Base-by-base conservation (phyloP, 495 filamentous ascomycete genomes). In the Bombardia bombarda region DNA sequence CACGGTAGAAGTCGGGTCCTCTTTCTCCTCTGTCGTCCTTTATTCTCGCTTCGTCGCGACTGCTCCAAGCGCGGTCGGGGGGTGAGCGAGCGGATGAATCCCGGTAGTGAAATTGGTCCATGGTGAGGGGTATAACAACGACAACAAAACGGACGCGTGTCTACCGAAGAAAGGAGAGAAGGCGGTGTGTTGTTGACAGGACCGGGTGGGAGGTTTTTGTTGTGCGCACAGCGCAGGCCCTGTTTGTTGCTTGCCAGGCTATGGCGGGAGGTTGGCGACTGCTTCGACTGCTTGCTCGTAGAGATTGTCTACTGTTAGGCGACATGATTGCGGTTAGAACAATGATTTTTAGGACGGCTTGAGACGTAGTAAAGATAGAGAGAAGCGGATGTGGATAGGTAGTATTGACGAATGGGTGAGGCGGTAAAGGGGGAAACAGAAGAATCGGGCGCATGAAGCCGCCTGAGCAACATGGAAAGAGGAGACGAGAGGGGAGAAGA, bases 261-360 rank as follows among this genome's bases (percentile, higher is more conserved):
- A 53, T 40, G 18, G 45, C 55, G 44, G 40, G 52, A 50, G 41
- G 42, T 48, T 52, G 51, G 22, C 36, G 37, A 34, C 23, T 38
- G 30, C 47, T 54, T 49, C 36, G 37, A 34, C 23, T 38, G 30
- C 47, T 54, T 49, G 53, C 54, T 46, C 45, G 47, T 32, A 43
- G 42, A 47, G 28, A 28, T 49, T 51, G 58, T 48, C 64, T 58
- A 61, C 60, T 69, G 64, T 71, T 70, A 69, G 65, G 60, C 63
- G 57, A 62, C 57, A 65, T 67, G 62, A 65, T 70, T 69, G 65
- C 59, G 55, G 69, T 73, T 73, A 73, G 69, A 73, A 61, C 46
- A 60, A 61, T 55, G 55, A 63, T 57, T 56, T 59, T 61, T 26
- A 48, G 57, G 26, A 43, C 50, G 47, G 50, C 51, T 48, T 49